Percentiles rank a stretch among this genome's conserved stretches.
Conservation (phyloP, 108 stramenopile species). For the Cylindrotheca fusiformis region DNA sequence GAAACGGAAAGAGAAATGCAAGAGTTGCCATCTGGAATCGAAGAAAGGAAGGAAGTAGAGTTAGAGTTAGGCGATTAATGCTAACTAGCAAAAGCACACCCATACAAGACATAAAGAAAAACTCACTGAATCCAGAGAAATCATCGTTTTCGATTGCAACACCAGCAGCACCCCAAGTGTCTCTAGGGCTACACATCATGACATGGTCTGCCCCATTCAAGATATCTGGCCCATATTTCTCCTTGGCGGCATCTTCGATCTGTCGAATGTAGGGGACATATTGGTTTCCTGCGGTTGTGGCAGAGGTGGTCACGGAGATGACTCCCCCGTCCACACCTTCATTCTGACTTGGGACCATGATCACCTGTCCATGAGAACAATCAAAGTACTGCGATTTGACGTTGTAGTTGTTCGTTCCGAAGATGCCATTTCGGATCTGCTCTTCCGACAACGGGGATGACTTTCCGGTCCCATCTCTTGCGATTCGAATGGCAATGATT, state of each 20-base stretch:
- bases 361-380: conserved; percentile 5
- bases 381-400: neutral
- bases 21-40: neutral
- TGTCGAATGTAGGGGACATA: neutral
- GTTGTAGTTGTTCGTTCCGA: neutral
- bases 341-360: neutral
- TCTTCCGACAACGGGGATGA: neutral
- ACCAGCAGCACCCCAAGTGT: too few species aligned
- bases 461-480: neutral
- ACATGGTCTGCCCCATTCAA: neutral
- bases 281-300: neutral
- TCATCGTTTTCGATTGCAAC: neutral
- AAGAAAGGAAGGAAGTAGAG: neutral
- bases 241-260: neutral
- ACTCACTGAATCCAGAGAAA: neutral
- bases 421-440: neutral
- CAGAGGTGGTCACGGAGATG: neutral
- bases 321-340: neutral
- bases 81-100: too few species aligned
- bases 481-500: neutral
- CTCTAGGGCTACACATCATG: neutral
- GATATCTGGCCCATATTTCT: neutral
- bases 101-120: too few species aligned
- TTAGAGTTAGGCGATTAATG: too few species aligned
- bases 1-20: neutral